Percentiles rank a stretch among this genome's conserved stretches.
Conservation (phyloP, 176 grass and related monocot genomes). For the Stipa capillata region DNA sequence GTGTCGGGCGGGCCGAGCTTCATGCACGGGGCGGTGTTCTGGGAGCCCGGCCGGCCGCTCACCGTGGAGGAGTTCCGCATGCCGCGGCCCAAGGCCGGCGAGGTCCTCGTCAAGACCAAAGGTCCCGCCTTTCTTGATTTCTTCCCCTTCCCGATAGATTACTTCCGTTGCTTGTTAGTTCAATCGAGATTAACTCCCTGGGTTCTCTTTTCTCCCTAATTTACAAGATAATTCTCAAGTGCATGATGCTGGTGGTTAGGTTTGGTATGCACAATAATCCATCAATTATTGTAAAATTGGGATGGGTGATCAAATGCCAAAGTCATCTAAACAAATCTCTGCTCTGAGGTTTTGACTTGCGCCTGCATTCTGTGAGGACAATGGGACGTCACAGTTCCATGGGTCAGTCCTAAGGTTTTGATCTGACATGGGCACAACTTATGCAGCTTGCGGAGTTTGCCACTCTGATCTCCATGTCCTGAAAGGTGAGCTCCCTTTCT, state of each 20-base stretch:
- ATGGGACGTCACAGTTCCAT: neutral
- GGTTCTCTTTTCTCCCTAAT: slow-evolving; percentile 3
- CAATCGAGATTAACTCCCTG: neutral
- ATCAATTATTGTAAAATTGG: neutral
- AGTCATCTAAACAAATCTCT: neutral
- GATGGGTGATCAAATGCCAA: neutral
- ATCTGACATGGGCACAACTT: neutral
- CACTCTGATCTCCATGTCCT: slow-evolving; percentile 96
- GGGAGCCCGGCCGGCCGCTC: slow-evolving; percentile 90
- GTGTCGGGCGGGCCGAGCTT: slow-evolving; percentile 67
- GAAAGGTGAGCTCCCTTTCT: slow-evolving; percentile 92
- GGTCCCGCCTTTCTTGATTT: neutral
- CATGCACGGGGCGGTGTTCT: slow-evolving; percentile 86
- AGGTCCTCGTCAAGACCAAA: slow-evolving; percentile 93
- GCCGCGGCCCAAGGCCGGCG: slow-evolving; percentile 91
- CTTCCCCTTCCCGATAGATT: neutral
- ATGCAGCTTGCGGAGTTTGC: slow-evolving; percentile 85
- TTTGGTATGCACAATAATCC: neutral
- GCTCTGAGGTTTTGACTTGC: neutral
- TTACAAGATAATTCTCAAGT: neutral
- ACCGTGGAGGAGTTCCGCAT: slow-evolving; percentile 87
- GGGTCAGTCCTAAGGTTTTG: neutral
- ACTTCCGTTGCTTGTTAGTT: neutral
- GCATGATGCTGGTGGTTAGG: neutral
- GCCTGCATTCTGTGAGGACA: neutral